Percentiles rank a stretch among this genome's conserved stretches.
Evolutionary conservation across 805 yeast species (phyloP).

Genomic region (Saccharomycopsis schoenii): DNA sequence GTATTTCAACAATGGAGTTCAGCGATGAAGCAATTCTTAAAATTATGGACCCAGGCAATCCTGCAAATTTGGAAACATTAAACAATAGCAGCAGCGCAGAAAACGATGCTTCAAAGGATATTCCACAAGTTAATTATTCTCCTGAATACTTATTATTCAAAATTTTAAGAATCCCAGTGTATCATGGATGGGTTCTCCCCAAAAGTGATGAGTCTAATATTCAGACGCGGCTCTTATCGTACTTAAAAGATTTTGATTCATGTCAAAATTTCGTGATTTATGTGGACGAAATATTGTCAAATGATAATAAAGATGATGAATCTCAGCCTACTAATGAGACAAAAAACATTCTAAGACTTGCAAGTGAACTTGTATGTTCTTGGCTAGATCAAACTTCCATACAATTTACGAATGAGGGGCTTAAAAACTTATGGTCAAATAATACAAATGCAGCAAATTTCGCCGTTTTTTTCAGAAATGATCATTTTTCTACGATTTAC

Average conservation of each 20-base stretch:
- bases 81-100: background rate
- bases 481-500: conserved; percentile 71
- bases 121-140: conserved; percentile 25
- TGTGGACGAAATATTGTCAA: conserved; percentile 27
- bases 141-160: conserved; percentile 57
- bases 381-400: conserved; percentile 58
- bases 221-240: conserved; percentile 28
- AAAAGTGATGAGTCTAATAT: conserved; percentile 27
- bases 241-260: conserved; percentile 43
- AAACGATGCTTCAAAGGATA: background rate
- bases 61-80: background rate
- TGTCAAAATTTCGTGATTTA: conserved; percentile 49
- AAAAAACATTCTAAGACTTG: background rate
- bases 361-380: conserved; percentile 25
- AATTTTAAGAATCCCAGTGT: conserved; percentile 47
- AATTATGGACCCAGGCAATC: background rate
- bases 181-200: conserved; percentile 80
- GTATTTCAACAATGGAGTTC: conserved; percentile 1
- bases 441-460: conserved; percentile 42
- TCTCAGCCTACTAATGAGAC: background rate
- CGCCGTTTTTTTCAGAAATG: conserved; percentile 76
- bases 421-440: conserved; percentile 32
- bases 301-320: background rate
- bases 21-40: background rate
- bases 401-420: conserved; percentile 67